Percentiles rank a stretch among this genome's conserved stretches.
Conservation (phyloP, 768 basidiomycete species). For the Termitomyces sp. region DNA sequence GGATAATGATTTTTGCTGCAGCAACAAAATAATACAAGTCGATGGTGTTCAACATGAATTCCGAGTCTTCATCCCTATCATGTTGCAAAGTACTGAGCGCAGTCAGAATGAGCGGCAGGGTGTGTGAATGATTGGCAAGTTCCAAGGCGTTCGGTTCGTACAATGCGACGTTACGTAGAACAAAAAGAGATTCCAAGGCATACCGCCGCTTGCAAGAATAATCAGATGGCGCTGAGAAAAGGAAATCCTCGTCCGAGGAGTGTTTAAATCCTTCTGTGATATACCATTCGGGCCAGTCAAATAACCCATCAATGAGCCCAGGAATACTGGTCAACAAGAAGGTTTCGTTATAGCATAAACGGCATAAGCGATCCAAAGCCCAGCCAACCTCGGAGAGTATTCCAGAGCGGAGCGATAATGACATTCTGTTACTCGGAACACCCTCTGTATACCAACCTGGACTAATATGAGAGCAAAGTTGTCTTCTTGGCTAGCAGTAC, state of each 20-base stretch:
- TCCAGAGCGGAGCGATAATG: conserved; percentile 83
- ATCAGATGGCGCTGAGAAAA: conserved; percentile 56
- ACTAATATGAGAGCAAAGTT: conserved; percentile 10
- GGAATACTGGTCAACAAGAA: conserved; percentile 70
- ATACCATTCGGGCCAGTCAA: conserved; percentile 89
- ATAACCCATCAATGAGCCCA: conserved; percentile 77
- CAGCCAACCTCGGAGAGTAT: conserved; percentile 81
- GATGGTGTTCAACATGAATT: conserved; percentile 66
- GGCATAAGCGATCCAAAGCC: conserved; percentile 83
- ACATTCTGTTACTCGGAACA: conserved; percentile 77
- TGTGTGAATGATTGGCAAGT: conserved; percentile 53
- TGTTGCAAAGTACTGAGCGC: conserved; percentile 58
- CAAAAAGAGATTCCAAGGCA: conserved; percentile 80
- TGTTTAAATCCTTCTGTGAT: conserved; percentile 53
- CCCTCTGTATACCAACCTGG: conserved; percentile 86
- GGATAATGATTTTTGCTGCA: conserved; percentile 33
- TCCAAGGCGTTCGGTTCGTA: conserved; percentile 63
- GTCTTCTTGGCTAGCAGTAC: conserved; percentile 15
- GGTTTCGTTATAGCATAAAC: conserved; percentile 73
- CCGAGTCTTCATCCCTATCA: conserved; percentile 60
- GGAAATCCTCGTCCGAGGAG: conserved; percentile 30
- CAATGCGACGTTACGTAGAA: conserved; percentile 82
- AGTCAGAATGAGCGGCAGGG: conserved; percentile 60
- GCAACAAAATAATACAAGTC: conserved; percentile 69
- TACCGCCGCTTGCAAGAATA: conserved; percentile 56